Percentiles rank a stretch among this genome's conserved stretches.
These are phyloP conservation scores for Calonectria pteridis DNA, from an alignment of 2,329 filamentous ascomycete species.

Conservation along the genomic window DNA sequence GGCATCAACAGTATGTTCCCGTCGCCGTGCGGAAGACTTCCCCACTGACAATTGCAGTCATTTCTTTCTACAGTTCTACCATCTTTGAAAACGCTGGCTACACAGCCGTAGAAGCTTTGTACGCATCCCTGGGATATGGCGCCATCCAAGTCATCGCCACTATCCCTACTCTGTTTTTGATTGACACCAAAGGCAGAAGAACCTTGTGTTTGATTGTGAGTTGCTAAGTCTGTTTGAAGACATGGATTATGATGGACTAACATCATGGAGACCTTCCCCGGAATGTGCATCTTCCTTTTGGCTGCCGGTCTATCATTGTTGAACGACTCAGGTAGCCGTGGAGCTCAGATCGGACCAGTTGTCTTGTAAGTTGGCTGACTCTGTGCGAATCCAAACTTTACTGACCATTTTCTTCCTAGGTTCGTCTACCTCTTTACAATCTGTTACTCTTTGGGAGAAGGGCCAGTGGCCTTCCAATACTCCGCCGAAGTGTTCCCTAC, in stretches of 20 bases:
- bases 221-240: accelerated
- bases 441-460: constrained; percentile 52
- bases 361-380: constrained; percentile 34
- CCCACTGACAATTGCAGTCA: constrained; percentile 36
- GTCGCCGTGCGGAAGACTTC: accelerated
- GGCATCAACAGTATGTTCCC: constrained; percentile 42
- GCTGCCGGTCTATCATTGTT: constrained; percentile 49
- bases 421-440: constrained; percentile 54
- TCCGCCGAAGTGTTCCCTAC: constrained; percentile 54
- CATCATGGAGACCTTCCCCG: constrained; percentile 47
- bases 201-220: constrained; percentile 39
- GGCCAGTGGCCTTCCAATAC: constrained; percentile 54
- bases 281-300: constrained; percentile 49
- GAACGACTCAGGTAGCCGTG: constrained; percentile 37
- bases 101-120: constrained; percentile 43
- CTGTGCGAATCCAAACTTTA: background rate
- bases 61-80: constrained; percentile 47
- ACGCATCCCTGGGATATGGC: constrained; percentile 48
- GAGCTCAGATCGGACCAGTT: constrained; percentile 45
- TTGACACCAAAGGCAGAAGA: constrained; percentile 43
- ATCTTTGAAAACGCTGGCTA: constrained; percentile 44
- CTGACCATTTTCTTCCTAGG: constrained; percentile 23
- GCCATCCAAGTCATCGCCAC: constrained; percentile 49
- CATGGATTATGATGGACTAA: background rate
- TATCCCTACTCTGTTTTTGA: constrained; percentile 44